Evolutionary conservation across 257 asterid genomes (phyloP).

Genomic region (Rubia yunnanensis): DNA sequence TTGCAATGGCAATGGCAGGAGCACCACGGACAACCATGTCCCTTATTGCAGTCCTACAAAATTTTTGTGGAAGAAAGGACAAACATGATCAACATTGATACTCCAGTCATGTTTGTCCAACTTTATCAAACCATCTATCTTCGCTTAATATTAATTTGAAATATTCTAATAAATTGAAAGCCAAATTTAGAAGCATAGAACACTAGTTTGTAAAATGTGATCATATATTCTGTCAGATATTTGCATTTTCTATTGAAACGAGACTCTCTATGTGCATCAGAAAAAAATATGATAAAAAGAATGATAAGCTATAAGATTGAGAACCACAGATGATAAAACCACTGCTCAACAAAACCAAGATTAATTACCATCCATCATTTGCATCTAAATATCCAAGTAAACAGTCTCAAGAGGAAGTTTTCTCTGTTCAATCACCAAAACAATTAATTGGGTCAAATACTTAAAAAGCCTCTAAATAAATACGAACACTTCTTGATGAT

Average conservation of each 20-base stretch:
- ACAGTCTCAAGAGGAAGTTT: conserved; percentile 78
- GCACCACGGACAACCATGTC: conserved; percentile 99
- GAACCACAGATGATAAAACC: too few relatives aligned
- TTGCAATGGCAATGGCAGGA: conserved; percentile 96
- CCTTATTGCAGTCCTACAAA: conserved; percentile 68
- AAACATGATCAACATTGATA: neutral
- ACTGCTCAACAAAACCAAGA: too few relatives aligned
- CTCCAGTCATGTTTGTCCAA: neutral
- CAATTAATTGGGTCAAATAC: conserved; percentile 2
- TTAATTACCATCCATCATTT: conserved; percentile 74
- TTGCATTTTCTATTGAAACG: neutral
- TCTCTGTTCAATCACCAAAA: conserved; percentile 45
- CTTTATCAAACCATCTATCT: too few relatives aligned
- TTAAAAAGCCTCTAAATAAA: neutral
- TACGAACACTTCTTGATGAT: neutral
- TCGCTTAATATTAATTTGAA: neutral
- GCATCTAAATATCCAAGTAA: conserved; percentile 61
- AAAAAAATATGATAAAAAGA: neutral
- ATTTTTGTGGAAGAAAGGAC: neutral
- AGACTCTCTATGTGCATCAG: neutral
- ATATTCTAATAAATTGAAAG: neutral
- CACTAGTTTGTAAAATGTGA: neutral
- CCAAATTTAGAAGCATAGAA: neutral
- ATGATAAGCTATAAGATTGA: neutral
- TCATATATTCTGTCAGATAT: neutral